phyloP scores from a whole-genome alignment of 2,329 filamentous ascomycete genomes.

The Nemania diffusa region DNA sequence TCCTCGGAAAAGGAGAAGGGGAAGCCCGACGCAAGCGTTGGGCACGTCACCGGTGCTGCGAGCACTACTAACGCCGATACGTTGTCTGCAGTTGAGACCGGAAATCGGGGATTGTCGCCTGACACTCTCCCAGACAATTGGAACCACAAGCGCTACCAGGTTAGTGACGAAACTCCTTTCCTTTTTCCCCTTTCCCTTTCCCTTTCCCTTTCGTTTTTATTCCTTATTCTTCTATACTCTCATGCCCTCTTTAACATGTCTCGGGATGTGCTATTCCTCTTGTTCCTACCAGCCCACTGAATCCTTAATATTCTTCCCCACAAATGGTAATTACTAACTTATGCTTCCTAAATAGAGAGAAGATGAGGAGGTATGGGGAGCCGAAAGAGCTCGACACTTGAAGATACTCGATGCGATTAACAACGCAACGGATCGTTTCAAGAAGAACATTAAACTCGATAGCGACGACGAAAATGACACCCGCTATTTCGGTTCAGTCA shows the following conservation, averaged over 20 bases:
- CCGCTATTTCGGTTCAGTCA: slow-evolving; percentile 69
- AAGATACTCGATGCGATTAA: slow-evolving; percentile 67
- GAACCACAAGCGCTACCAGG: slow-evolving; percentile 76
- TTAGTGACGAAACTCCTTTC: slow-evolving; percentile 1
- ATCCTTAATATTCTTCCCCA: not conserved
- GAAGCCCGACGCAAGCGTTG: slow-evolving; percentile 33
- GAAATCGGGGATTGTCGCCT: not conserved
- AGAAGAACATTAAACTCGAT: slow-evolving; percentile 65
- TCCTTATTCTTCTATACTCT: not conserved
- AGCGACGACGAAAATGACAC: slow-evolving; percentile 61
- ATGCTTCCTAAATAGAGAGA: slow-evolving; percentile 68
- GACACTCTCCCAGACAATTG: slow-evolving; percentile 47
- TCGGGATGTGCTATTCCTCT: too few species aligned
- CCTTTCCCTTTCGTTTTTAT: too few species aligned
- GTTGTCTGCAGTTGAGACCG: not conserved
- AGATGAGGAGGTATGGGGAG: slow-evolving; percentile 87
- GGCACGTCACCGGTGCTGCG: slow-evolving; percentile 46
- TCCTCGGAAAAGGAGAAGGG: slow-evolving; percentile 4
- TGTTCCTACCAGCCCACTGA: too few species aligned
- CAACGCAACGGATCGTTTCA: slow-evolving; percentile 66
- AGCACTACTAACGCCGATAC: not conserved
- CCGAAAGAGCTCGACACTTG: slow-evolving; percentile 65
- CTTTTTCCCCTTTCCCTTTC: too few species aligned
- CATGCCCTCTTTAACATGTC: not conserved
- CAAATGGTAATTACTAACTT: not conserved